phyloP scores from a whole-genome alignment of 441 rosid species.

The Euphorbia corollata region DNA sequence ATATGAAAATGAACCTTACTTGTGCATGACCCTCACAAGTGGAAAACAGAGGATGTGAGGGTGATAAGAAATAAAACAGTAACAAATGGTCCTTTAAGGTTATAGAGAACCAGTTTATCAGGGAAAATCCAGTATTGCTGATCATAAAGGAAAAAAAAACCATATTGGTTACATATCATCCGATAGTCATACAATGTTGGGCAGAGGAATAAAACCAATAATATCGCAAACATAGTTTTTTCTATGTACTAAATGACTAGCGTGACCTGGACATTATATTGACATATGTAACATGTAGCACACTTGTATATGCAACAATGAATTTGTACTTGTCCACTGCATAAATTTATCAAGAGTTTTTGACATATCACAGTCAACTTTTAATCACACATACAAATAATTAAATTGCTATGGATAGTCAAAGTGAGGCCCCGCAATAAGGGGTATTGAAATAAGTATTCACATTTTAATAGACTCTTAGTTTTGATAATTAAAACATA shows the following conservation, averaged over 20 bases:
- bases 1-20: not conserved
- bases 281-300: not conserved
- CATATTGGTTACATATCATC: not conserved
- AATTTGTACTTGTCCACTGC: not conserved
- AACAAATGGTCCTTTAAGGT: not conserved
- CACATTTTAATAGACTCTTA: not conserved
- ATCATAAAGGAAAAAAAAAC: not conserved
- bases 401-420: not conserved
- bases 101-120: not conserved
- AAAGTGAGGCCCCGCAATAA: not conserved
- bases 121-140: not conserved
- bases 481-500: not conserved
- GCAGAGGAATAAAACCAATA: not conserved
- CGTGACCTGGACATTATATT: not conserved
- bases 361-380: not conserved
- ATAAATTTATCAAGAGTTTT: not conserved
- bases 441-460: not conserved
- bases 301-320: not conserved
- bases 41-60: not conserved
- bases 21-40: not conserved
- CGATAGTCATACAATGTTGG: not conserved
- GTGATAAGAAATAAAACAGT: not conserved
- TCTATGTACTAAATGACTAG: not conserved
- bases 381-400: not conserved
- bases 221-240: not conserved